phyloP scores from a whole-genome alignment of 768 basidiomycete species.

The Cantharellus anzutake region DNA sequence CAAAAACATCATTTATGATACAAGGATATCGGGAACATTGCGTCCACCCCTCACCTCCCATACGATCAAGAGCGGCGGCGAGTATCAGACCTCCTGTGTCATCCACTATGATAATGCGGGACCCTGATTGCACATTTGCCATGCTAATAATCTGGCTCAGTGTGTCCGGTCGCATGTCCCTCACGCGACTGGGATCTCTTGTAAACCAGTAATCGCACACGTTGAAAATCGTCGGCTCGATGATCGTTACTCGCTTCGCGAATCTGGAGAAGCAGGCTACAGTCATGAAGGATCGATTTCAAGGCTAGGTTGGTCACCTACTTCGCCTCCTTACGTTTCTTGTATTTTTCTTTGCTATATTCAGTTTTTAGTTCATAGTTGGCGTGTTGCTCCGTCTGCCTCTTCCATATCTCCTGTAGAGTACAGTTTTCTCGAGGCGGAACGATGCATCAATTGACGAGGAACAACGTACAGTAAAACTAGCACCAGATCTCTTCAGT shows the following conservation, averaged over 20 bases:
- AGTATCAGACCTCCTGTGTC: constrained; percentile 82
- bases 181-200: constrained; percentile 61
- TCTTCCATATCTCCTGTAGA: constrained; percentile 81
- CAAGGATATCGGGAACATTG: background rate
- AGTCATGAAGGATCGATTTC: background rate
- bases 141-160: constrained; percentile 75
- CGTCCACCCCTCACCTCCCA: constrained; percentile 44
- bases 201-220: constrained; percentile 78
- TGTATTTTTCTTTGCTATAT: constrained; percentile 97
- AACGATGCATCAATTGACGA: background rate
- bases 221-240: constrained; percentile 76
- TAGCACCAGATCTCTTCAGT: constrained; percentile 63
- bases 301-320: constrained; percentile 19
- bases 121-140: constrained; percentile 68
- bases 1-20: background rate
- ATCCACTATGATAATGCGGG: constrained; percentile 77
- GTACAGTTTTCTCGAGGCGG: background rate
- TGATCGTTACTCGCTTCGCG: constrained; percentile 66
- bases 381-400: constrained; percentile 82
- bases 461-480: constrained; percentile 38
- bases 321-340: constrained; percentile 94
- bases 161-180: constrained; percentile 71
- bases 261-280: constrained; percentile 32
- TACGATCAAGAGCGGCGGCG: constrained; percentile 62
- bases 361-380: constrained; percentile 90